These are phyloP conservation scores for Daldinia childiae DNA, from an alignment of 495 filamentous ascomycete genomes.

Conservation along the genomic window DNA sequence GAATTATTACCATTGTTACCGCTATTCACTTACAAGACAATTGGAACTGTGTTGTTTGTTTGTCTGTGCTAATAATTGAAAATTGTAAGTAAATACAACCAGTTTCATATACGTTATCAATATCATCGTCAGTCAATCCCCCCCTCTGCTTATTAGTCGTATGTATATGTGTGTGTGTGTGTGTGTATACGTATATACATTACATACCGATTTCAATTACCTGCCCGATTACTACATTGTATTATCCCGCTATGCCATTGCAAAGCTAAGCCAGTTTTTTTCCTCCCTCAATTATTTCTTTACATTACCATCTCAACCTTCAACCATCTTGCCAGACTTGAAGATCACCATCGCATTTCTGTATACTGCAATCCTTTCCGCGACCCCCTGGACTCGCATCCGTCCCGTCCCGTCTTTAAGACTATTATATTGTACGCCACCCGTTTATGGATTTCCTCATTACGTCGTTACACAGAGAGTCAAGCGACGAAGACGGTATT, in stretches of 20 bases:
- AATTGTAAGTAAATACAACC: constrained; percentile 3
- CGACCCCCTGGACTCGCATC: constrained; percentile 21
- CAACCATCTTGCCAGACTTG: constrained; percentile 13
- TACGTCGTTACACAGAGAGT: constrained; percentile 24
- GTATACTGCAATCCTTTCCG: not conserved
- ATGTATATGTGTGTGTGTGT: not conserved
- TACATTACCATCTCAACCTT: not conserved
- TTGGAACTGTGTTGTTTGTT: not conserved
- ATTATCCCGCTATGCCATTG: constrained; percentile 16
- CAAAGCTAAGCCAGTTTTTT: constrained; percentile 8
- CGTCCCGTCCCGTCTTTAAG: constrained; percentile 31
- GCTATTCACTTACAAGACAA: not conserved
- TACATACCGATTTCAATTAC: constrained; percentile 14
- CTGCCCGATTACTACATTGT: constrained; percentile 28
- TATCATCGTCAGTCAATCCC: not conserved
- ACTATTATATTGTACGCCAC: constrained; percentile 31
- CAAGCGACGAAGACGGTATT: constrained; percentile 23
- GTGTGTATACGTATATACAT: constrained; percentile 10
- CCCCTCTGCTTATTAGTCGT: constrained; percentile 1
- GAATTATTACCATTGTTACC: constrained; percentile 6
- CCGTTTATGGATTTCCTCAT: constrained; percentile 28
- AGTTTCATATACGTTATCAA: not conserved
- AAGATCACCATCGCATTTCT: not conserved
- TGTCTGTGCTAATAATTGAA: not conserved
- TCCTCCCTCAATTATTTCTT: constrained; percentile 11